Base-by-base conservation (phyloP, 1,284 basidiomycete species). In the Microbotryomycetes sp. region DNA sequence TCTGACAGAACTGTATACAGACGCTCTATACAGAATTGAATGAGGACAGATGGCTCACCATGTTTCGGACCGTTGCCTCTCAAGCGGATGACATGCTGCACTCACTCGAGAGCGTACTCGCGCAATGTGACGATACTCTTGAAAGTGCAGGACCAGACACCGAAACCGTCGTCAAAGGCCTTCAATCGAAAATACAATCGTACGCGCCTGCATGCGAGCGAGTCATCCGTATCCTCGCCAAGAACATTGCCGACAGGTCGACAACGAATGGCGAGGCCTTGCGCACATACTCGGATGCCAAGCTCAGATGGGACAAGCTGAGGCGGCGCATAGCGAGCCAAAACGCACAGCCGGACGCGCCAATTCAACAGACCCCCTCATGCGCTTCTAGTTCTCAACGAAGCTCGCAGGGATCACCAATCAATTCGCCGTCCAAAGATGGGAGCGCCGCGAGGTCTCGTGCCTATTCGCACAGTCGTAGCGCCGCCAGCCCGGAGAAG, bases 71-170 rank as follows among this genome's bases (percentile, higher is more conserved):
- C 41, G 91, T 91, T 47, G 87, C 86, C 15, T 85, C 89, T 65
- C 92, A 97, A 75, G 91, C 91, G 31, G 88, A 93, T 72, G 89
- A 88, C 28, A 94, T 97, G 91, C 93, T 97, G 90, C 84, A 85
- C 28, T 91, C 89, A 71, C 76, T 97, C 65, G 89, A 96, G 78
- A 94, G 91, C 74, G 88, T 88, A 6, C 84, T 93, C 50, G 85
- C 85, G 67, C 82, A 87, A 69, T 91, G 88, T 77, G 85, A 89
- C 78, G 86, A 86, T 4, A 69, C 69, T 41, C 59, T 67, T 4
- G 45, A 53, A 61, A 15, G 46, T 61, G 16, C 45, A 45, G 21
- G 35, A 18, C 11, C 18, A 52, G 52, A 6, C 47, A 48, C 2
- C 29, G 6, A 4, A 45, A 31, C 28, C 28, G n/a, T n/a, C 7